Base-by-base conservation (phyloP, 768 basidiomycete species). In the Pleurotus ostreatus region DNA sequence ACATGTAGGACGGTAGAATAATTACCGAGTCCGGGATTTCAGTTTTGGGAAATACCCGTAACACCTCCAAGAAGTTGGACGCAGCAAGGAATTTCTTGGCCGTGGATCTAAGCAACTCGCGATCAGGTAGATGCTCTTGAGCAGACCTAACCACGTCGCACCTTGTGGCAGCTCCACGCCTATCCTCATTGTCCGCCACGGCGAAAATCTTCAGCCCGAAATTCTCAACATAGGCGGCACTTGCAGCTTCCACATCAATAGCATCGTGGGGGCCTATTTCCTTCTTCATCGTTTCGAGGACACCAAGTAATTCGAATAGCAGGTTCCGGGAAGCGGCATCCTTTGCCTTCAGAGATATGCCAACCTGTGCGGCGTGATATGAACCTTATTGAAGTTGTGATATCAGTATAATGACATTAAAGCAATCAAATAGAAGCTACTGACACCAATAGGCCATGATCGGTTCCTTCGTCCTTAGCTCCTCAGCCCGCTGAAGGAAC, bases 81-180 rank as follows among this genome's bases (percentile, higher is more conserved):
- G 96, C 93, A 12, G 94, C 96, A 3, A 98, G 77, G 69, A 98
- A 98, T 70, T 95, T 96, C 66, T 89, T 90, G 4, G 96, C 94
- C 1, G 95, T 98, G 16, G 83, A 80, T 66, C 93, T 95, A 25
- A 37, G 25, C 11, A 30, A 18, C 8, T 2, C n/a, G 3, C 3
- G 30, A 34, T 34, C 30, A 34, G 30, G 3, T 8, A 4, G 8
- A 4, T 9, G 9, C 11, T 34, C 9, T 9, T 34, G 30, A 34
- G 30, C 11, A 11, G 30, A 34, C 30, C 9, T 34, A 11, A 11
- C 11, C 15, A 23, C 4, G 20, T 16, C 15, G 55, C 12, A 51
- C 92, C 88, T 85, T 34, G 86, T 89, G 12, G 89, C 84, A 44
- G 74, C 77, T 1, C 89, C 93, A 12, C 73, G 79, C 45, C 96